A percentile compares a stretch with the other conserved stretches of the same genome.
Evolutionary conservation across 139 green algal genomes (phyloP).

Genomic region (Desmodesmus armatus): DNA sequence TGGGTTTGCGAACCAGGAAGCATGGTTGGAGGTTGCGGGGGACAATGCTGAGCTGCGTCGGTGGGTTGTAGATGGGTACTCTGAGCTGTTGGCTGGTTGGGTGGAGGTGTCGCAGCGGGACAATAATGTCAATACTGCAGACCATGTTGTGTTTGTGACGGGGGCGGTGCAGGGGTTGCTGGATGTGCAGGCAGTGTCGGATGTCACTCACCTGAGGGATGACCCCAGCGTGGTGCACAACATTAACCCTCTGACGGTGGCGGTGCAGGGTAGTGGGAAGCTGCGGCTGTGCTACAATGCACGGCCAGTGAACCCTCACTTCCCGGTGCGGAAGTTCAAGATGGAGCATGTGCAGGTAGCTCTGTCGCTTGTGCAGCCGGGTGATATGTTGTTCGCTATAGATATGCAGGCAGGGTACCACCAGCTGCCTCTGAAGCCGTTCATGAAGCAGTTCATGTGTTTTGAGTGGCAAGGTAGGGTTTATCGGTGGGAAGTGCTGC

Average conservation of each 20-base stretch:
- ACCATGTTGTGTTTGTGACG: not conserved
- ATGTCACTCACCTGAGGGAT: not conserved
- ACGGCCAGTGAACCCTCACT: not conserved
- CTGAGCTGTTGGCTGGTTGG: too few species aligned
- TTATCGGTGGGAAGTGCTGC: conserved; percentile 10
- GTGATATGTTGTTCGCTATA: conserved; percentile 13
- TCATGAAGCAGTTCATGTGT: conserved; percentile 10
- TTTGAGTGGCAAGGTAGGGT: conserved; percentile 24
- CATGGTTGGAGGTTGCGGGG: too few species aligned
- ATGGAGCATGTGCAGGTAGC: conserved; percentile 21
- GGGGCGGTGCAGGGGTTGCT: not conserved
- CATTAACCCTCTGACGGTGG: conserved; percentile 5
- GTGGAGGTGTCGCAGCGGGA: too few species aligned
- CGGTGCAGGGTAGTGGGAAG: not conserved
- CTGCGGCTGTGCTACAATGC: conserved; percentile 7
- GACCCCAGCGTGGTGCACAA: not conserved
- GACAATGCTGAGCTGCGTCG: too few species aligned
- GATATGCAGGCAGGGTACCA: conserved; percentile 16
- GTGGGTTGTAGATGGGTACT: too few species aligned
- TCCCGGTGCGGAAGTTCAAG: not conserved
- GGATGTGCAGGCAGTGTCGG: not conserved
- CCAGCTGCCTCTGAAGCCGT: not conserved
- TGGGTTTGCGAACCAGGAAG: too few species aligned
- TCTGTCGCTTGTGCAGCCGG: not conserved
- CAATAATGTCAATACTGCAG: conserved; percentile 13